Evolutionary conservation across 2,329 filamentous ascomycete genomes (phyloP), one percentile per base, ranked within the genome.

Genomic region (Fusarium sambucinum): DNA sequence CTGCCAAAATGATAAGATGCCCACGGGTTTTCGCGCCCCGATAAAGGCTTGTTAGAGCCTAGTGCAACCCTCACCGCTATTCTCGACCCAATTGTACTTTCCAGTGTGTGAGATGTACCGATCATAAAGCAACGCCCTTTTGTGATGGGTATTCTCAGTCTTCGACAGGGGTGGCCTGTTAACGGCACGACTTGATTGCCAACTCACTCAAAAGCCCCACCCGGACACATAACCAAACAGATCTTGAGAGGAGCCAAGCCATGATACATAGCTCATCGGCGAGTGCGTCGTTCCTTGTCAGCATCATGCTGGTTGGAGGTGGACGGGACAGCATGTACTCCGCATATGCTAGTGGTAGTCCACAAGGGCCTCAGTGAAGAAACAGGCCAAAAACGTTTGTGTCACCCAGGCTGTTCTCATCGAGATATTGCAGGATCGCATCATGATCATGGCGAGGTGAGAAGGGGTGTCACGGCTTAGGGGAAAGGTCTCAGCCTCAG

Each of bases 41-140:
- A 73, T 62, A 57, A 52, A 47, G 37, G 58, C 70, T 70, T 62
- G 54, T 73, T 73, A 57, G 57, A 69, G 72, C 55, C 67, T 74
- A 74, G 72, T 72, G 72, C 60, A 65, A 41, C 64, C 52, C 59
- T 74, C 72, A 74, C 72, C 72, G 72, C 72, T 74, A 70, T 69
- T 74, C 70, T 63, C 47, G 45, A 38, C 23, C 57, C 52, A 35
- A 56, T 60, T 51, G 68, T 69, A 74, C 66, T 62, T 66, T 57
- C 46, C 61, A 63, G 68, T 72, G 68, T 62, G 64, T 40, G 53
- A 59, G 68, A 68, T 59, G 68, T 63, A 70, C 69, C 53, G 30
- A 58, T 45, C 50, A 52, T 74, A 73, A 58, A 66, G 35, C 59
- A 66, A 71, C 72, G 38, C 72, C 72, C 68, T 66, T 66, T 59